Conservation (phyloP, 257 asterid genomes). For the Nicotiana attenuata region DNA sequence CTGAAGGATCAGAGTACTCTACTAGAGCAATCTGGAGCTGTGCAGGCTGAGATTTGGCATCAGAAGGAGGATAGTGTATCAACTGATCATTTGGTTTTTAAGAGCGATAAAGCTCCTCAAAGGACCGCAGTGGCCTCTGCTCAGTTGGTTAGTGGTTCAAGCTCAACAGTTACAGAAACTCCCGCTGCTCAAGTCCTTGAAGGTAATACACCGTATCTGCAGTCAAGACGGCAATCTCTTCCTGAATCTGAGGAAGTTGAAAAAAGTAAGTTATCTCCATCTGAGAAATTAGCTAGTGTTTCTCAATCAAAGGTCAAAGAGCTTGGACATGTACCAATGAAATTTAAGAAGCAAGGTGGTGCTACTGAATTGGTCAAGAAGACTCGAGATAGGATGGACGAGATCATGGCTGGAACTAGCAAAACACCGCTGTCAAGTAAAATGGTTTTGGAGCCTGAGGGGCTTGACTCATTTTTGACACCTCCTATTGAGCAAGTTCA, state of each 20-base stretch:
- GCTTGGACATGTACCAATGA: constrained; percentile 43
- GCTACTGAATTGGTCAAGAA: constrained; percentile 42
- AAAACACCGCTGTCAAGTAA: constrained; percentile 30
- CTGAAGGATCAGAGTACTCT: constrained; percentile 27
- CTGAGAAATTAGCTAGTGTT: constrained; percentile 27
- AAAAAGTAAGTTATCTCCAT: constrained; percentile 25
- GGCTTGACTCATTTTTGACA: constrained; percentile 44
- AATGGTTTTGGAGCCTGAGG: constrained; percentile 36
- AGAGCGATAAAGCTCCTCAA: constrained; percentile 27
- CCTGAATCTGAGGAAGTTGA: constrained; percentile 32
- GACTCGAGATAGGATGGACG: constrained; percentile 35
- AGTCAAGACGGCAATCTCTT: constrained; percentile 30
- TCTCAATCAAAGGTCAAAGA: constrained; percentile 39
- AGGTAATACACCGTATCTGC: constrained; percentile 34
- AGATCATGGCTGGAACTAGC: constrained; percentile 31
- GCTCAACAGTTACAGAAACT: constrained; percentile 45
- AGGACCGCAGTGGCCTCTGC: constrained; percentile 34
- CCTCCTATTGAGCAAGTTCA: constrained; percentile 57
- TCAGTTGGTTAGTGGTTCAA: constrained; percentile 34
- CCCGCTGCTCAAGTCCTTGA: constrained; percentile 39
- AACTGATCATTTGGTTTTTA: constrained; percentile 26
- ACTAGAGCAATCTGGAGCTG: constrained; percentile 22
- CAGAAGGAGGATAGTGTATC: constrained; percentile 37
- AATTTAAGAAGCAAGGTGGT: constrained; percentile 32
- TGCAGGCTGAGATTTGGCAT: constrained; percentile 31